Base-by-base conservation (phyloP, 352 stramenopile species). In the Thalassiosira ordinaria region DNA sequence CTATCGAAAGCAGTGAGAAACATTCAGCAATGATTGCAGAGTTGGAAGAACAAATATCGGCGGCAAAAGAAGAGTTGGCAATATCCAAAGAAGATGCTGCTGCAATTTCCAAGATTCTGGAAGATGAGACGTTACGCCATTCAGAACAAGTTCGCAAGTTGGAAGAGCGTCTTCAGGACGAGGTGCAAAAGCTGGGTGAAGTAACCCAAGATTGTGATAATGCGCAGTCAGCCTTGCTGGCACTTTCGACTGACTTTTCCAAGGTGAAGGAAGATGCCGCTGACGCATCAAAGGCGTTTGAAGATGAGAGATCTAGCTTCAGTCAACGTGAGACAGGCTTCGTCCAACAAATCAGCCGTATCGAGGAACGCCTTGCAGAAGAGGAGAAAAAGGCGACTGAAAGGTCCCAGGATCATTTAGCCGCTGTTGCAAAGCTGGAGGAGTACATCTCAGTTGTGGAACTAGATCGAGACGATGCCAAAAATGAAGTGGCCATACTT, bases 251-350 rank as follows among this genome's bases (percentile, higher is more conserved):
- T 6, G n/a, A 55, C 9, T 27, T 55, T n/a, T 53, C 35, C 55
- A 68, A 66, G 22, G 67, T 41, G 24, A 76, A 60, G 60, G 24
- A 29, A 67, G 35, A 73, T 59, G 44, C 59, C 11, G 37, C 55
- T 47, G 35, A 9, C 6, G 46, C 66, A 56, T 49, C 33, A 22
- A 51, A 63, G 24, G 24, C 5, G 6, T 31, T 83, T 24, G 66
- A 78, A 51, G 55, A 52, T 14, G 65, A 82, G 59, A 66, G 33
- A 24, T 41, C 59, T n/a, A n/a, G n/a, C n/a, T n/a, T n/a, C n/a
- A n/a, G n/a, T n/a, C n/a, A n/a, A 29, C 26, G 47, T 16, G 56
- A 69, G 8, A 14, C 24, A 11, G 18, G 22, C 5, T 11, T 41
- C 5, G 5, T 11, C 5, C n/a, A n/a, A n/a, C n/a, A n/a, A n/a